Base-by-base conservation (phyloP, 306 rosid genomes). In the Parietaria judaica region DNA sequence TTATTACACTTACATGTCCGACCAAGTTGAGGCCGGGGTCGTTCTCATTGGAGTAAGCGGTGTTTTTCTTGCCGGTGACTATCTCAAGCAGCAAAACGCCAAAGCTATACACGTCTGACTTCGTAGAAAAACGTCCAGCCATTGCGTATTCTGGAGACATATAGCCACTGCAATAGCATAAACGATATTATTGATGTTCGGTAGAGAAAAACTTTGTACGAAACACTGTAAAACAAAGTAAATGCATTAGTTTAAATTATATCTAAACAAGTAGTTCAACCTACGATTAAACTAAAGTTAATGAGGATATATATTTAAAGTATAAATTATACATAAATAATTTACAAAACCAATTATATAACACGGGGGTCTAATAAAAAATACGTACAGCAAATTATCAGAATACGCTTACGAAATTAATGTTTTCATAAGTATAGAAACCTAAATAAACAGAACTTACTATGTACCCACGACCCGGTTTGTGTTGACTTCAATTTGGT, bases 101-200 rank as follows among this genome's bases (percentile, higher is more conserved):
- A 3, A 67, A 86, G 67, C 90, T 78, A 7, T 77, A 83, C 1
- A 78, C 83, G 31, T 83, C 83, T 3, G 80, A 75, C 11, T 81
- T 79, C 2, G 63, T 23, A 0, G 79, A 89, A 76, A 83, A 81
- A 11, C 71, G 10, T 6, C 89, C 83, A 53, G 80, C 75, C 78
- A 88, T 80, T 7, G 87, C 86, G 51, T 84, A 80, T 31, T 88
- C 83, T 0, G 83, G 94, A 12, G 84, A 56, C 83, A 85, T 81
- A 4, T 84, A 88, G 6, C 88, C 90, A 31, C 84, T 80, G 15
- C 14, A 46, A 6, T 5, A 14, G 6, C 8, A 31, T 6, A 3
- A 11, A 10, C n/a, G 12, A 31, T 56, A 56, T 35, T 39, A 36
- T 13, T 14, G 17, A 36, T 11, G 13, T 37, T 11, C 5, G 16